These are phyloP conservation scores for Rhodotorula graminis DNA, from an alignment of 768 basidiomycete genomes.

Conservation along the genomic window DNA sequence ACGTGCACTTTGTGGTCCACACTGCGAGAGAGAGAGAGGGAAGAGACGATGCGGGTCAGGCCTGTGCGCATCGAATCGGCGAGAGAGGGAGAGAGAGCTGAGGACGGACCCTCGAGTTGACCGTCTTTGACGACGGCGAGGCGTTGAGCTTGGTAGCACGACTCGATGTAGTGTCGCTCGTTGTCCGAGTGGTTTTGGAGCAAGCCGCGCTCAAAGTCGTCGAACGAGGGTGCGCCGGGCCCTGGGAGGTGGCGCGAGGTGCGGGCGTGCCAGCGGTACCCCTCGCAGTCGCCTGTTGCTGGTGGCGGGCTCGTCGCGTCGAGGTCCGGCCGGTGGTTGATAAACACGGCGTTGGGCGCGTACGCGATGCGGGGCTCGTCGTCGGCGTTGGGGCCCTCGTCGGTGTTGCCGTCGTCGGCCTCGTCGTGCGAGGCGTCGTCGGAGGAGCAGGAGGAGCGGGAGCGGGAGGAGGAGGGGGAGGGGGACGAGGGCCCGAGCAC, in stretches of 20 bases:
- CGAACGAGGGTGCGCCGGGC: background rate
- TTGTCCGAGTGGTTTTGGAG: conserved; percentile 39
- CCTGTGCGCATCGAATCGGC: too few species aligned
- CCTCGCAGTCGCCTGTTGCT: background rate
- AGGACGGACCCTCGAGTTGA: conserved; percentile 40
- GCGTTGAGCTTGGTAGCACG: conserved; percentile 39
- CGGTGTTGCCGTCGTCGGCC: conserved; percentile 46
- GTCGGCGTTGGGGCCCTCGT: too few species aligned
- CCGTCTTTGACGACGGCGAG: conserved; percentile 42
- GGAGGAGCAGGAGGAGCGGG: too few species aligned
- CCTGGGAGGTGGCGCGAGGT: background rate
- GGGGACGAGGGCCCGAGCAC: conserved; percentile 51
- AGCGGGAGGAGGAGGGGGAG: too few species aligned
- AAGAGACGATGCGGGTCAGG: too few species aligned
- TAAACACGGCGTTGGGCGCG: conserved; percentile 43
- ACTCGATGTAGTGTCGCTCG: conserved; percentile 46
- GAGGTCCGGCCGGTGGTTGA: conserved; percentile 55
- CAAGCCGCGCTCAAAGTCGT: conserved; percentile 22
- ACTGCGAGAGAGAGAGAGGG: conserved; percentile 3
- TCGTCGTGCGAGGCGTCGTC: too few species aligned
- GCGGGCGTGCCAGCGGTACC: conserved; percentile 20
- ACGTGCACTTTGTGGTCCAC: conserved; percentile 21
- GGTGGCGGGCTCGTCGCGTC: conserved; percentile 47
- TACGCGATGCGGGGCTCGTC: conserved; percentile 50
- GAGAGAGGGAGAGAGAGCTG: background rate